These are phyloP conservation scores for Yamadazyma laniorum DNA, from an alignment of 805 yeast species.

Conservation along the genomic window DNA sequence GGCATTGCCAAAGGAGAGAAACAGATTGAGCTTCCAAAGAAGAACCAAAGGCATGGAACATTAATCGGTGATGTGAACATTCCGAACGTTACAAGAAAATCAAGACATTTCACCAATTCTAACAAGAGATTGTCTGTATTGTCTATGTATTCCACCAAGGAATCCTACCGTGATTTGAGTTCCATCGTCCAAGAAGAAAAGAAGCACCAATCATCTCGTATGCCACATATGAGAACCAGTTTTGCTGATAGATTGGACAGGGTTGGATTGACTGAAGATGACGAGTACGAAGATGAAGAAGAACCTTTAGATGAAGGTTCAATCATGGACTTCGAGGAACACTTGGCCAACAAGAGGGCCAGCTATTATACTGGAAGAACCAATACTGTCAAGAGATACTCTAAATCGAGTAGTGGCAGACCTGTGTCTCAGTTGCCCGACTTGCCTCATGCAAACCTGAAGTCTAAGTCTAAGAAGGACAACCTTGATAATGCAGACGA, in stretches of 20 bases:
- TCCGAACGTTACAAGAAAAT: constrained; percentile 70
- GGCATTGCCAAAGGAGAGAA: constrained; percentile 20
- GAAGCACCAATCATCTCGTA: constrained; percentile 2
- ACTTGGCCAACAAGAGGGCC: constrained; percentile 37
- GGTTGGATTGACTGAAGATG: constrained; percentile 29
- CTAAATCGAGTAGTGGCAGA: constrained; percentile 21
- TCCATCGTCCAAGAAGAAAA: constrained; percentile 26
- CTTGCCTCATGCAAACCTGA: constrained; percentile 19
- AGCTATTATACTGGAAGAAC: constrained; percentile 33
- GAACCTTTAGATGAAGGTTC: constrained; percentile 37
- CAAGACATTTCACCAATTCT: constrained; percentile 58
- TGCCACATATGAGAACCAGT: constrained; percentile 37
- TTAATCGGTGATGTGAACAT: constrained; percentile 60
- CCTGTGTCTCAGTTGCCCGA: constrained; percentile 30
- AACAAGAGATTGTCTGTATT: constrained; percentile 71
- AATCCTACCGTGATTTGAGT: constrained; percentile 60
- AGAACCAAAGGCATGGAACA: constrained; percentile 31
- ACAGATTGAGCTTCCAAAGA: constrained; percentile 18
- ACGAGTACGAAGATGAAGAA: constrained; percentile 27
- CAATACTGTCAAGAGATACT: constrained; percentile 24
- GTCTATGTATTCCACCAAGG: constrained; percentile 67
- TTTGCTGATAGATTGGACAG: constrained; percentile 42
- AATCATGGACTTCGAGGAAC: constrained; percentile 41
- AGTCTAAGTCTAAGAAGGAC: constrained; percentile 4
- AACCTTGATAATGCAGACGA: constrained; percentile 25